Base-by-base conservation (phyloP, 495 filamentous ascomycete species). In the Penicillium parvum region DNA sequence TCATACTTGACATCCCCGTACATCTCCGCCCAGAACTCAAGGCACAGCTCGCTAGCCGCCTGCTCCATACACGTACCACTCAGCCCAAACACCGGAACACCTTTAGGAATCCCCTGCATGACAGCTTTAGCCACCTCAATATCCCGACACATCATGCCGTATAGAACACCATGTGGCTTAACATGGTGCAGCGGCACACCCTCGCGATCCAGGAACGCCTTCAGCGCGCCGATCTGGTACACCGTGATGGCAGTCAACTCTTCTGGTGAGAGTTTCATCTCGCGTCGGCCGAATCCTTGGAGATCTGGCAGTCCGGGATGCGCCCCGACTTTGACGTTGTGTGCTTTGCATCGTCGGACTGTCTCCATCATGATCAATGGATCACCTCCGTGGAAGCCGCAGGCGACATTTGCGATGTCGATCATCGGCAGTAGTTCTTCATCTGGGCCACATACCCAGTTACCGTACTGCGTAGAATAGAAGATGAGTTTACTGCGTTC, bases 341-440 rank as follows among this genome's bases (percentile, higher is more conserved):
- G 74, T 28, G 65, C 45, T 56, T 80, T 83, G 53, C 77, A 79
- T 14, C 65, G 53, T 4, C 64, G 63, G 11, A 83, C 75, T 3
- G 78, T 82, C 35, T 76, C 61, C 28, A 66, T 54, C 79, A 84
- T 84, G 38, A 79, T 76, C 1, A 78, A 47, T 3, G 80, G 79
- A 45, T 82, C 77, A 15, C 78, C 64, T 15, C 69, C 73, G 45
- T 81, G 79, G 51, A 82, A 81, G 4, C 77, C 79, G 50, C 79
- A 83, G 3, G 79, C 79, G 7, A 82, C 51, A 47, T 84, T 83
- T n/a, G 79, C 80, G 43, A 75, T 68, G 44, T 82, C 78, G 46
- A 82, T 74, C 35, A 75, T 48, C 16, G 72, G 73, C 21, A 83
- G 72, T n/a, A n/a, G n/a, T n/a, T n/a, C n/a, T n/a, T n/a, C n/a